Conservation (phyloP, 1,284 basidiomycete genomes). For the Ganoderma multipileum region DNA sequence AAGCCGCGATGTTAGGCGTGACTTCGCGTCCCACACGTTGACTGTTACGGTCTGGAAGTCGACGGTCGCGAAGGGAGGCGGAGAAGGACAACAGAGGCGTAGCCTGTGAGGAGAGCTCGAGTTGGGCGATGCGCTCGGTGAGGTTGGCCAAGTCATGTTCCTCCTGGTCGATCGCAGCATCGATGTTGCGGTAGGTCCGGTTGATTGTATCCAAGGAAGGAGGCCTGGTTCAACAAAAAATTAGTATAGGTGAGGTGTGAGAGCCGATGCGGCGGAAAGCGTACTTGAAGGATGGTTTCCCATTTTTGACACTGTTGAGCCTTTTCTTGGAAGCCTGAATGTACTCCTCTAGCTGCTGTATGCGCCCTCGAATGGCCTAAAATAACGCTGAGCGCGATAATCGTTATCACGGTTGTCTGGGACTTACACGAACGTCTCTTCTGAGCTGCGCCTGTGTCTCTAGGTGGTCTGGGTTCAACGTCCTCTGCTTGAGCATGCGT, state of each 20-base stretch:
- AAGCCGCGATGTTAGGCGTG: conserved; percentile 68
- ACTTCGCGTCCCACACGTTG: conserved; percentile 43
- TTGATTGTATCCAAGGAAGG: conserved; percentile 87
- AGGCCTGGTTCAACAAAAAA: conserved; percentile 52
- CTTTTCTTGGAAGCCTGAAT: conserved; percentile 75
- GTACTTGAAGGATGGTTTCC: conserved; percentile 69
- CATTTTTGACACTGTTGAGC: conserved; percentile 67
- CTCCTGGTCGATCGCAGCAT: conserved; percentile 70
- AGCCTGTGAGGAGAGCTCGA: conserved; percentile 48
- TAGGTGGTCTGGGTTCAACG: conserved; percentile 88
- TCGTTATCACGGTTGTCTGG: background rate
- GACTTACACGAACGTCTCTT: conserved; percentile 68
- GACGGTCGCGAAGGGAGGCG: conserved; percentile 43
- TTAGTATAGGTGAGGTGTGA: background rate
- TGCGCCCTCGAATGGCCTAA: conserved; percentile 71
- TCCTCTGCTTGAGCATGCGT: conserved; percentile 79
- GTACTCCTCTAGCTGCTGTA: conserved; percentile 81
- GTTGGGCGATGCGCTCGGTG: conserved; percentile 58
- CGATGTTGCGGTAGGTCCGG: conserved; percentile 85
- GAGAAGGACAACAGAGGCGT: conserved; percentile 13
- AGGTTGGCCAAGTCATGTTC: conserved; percentile 64
- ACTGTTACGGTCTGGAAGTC: conserved; percentile 43
- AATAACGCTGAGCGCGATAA: background rate
- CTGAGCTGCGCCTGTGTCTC: conserved; percentile 83
- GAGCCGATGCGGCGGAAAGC: conserved; percentile 23